These are phyloP conservation scores for Kentomonas sorsogonicus DNA, from an alignment of 208 protist genomes.

Conservation along the genomic window DNA sequence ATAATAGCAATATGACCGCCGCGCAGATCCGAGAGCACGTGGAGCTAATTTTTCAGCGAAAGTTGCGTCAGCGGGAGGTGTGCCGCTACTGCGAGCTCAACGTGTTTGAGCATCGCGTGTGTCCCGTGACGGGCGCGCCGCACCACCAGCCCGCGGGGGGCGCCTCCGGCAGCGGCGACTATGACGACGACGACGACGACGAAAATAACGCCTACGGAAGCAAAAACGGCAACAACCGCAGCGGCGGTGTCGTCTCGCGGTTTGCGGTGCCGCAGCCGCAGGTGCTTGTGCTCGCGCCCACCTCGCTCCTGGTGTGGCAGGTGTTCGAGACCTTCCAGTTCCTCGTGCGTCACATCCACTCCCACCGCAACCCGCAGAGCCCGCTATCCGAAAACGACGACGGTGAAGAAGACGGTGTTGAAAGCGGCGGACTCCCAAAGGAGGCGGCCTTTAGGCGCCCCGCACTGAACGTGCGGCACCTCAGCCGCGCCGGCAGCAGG, in stretches of 20 bases:
- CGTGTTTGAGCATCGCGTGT: constrained; percentile 36
- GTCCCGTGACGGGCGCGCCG: constrained; percentile 66
- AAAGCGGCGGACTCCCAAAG: no score
- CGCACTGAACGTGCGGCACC: constrained; percentile 8
- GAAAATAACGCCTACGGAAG: neutral
- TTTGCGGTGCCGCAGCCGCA: constrained; percentile 47
- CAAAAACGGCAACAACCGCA: constrained; percentile 12
- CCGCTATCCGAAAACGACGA: no score
- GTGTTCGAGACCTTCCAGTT: constrained; percentile 35
- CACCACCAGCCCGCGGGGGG: constrained; percentile 36
- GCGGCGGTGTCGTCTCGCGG: constrained; percentile 42
- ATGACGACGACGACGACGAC: neutral
- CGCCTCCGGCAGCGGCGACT: neutral
- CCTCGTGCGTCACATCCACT: constrained; percentile 40
- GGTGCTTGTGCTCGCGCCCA: constrained; percentile 73
- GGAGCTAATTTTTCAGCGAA: constrained; percentile 50
- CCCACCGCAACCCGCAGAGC: neutral
- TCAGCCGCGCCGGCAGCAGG: constrained; percentile 58
- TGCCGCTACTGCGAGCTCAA: constrained; percentile 82
- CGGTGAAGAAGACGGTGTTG: no score
- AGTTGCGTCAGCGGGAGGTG: constrained; percentile 61
- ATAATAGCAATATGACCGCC: constrained; percentile 9
- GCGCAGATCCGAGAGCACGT: constrained; percentile 29
- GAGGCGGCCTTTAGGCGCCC: no score
- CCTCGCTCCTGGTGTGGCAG: constrained; percentile 57